Base-by-base conservation (phyloP, 352 stramenopile species). In the Pythium pyrilobum region DNA sequence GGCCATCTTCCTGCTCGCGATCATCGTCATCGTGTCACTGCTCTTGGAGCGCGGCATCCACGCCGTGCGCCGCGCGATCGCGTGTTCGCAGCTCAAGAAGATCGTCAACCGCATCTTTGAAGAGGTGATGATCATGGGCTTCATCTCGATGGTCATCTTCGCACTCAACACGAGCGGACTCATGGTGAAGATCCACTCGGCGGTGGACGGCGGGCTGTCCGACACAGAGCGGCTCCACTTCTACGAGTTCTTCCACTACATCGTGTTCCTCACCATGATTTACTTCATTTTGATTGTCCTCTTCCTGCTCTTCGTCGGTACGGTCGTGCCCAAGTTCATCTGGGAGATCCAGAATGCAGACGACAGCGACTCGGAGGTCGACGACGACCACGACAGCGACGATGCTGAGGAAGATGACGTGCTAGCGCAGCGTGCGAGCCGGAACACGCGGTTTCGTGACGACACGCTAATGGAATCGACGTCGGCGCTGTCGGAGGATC, bases 191-290 rank as follows among this genome's bases (percentile, higher is more conserved):
- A 56, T 82, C 24, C 64, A 77, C 37, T 69, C 90, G 7, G 57
- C 34, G 5, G 63, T 72, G 23, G 61, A 70, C 20, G 50, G 76
- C 39, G 36, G 69, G 0, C 71, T 95, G 34, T 76, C 77, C 3
- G 46, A 53, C 5, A 66, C 64, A 1, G 77, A 90, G 48, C 75
- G 87, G 47, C 79, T 95, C 13, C 84, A 92, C 55, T 88, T 95
- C 48, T 89, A 90, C 67, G 84, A 95, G 61, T 92, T 95, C 49
- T 95, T 95, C 71, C 84, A 95, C 72, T 95, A 95, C 50, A 77
- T 95, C 27, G 80, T 95, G 38, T 95, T 95, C 54, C 68, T 95
- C 18, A 92, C 81, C 6, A 91, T 91, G 72, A 89, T 94, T 47
- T 94, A 92, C 76, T 94, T 89, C 53, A 92, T 94, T 41, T 16